These are phyloP conservation scores for Nothophoma quercina DNA, from an alignment of 2,329 filamentous ascomycete genomes.

Conservation along the genomic window DNA sequence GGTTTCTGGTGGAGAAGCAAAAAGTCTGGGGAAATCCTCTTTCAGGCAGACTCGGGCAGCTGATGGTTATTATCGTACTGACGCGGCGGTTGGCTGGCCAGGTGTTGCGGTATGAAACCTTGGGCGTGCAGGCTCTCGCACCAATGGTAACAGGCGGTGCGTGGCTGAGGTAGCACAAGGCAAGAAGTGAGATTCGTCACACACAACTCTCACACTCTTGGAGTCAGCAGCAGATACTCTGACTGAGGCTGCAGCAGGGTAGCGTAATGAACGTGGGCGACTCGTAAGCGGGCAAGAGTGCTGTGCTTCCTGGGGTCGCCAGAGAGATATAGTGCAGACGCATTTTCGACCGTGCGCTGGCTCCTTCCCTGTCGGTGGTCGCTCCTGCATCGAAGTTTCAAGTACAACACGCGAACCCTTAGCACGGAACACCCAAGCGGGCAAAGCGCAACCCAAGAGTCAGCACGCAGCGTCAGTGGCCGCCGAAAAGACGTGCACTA, in stretches of 20 bases:
- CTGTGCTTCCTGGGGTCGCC: conserved; percentile 6
- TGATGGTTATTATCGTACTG: conserved; percentile 26
- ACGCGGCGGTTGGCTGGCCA: conserved; percentile 20
- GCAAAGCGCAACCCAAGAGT: conserved; percentile 10
- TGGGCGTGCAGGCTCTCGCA: conserved; percentile 37
- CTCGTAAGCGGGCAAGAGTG: conserved; percentile 21
- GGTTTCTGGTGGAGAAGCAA: conserved; percentile 22
- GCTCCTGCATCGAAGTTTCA: conserved; percentile 33
- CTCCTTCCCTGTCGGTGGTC: conserved; percentile 14
- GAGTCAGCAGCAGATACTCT: conserved; percentile 19
- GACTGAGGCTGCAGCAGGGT: conserved; percentile 15
- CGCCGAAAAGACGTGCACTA: conserved; percentile 17
- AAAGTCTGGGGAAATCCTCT: conserved; percentile 9
- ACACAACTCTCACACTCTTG: conserved; percentile 22
- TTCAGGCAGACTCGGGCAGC: conserved; percentile 6
- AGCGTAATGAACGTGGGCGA: conserved; percentile 13
- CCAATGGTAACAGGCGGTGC: conserved; percentile 38
- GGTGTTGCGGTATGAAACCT: conserved; percentile 38
- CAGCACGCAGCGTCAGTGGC: conserved; percentile 13
- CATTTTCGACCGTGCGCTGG: conserved; percentile 13
- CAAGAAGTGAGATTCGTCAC: conserved; percentile 32
- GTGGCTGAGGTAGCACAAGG: conserved; percentile 27
- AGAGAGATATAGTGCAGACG: conserved; percentile 17
- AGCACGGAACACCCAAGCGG: conserved; percentile 15
- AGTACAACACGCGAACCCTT: conserved; percentile 30